Conservation (phyloP, 371 early-diverging fungal species). For the Batkoa obscura region DNA sequence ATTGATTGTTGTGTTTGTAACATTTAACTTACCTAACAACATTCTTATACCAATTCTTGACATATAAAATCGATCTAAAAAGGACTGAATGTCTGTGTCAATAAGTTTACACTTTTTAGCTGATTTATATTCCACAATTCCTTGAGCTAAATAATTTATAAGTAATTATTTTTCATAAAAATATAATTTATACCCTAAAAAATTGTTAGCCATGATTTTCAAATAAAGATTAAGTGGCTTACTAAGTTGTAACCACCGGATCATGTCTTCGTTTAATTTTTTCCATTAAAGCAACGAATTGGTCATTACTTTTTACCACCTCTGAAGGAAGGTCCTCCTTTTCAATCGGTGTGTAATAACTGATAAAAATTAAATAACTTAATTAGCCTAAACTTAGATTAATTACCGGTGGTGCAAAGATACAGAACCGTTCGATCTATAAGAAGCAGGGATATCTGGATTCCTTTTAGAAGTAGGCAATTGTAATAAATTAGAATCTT, state of each 20-base stretch:
- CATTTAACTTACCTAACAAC: conserved; percentile 54
- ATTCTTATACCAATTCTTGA: conserved; percentile 96
- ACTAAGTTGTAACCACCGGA: conserved; percentile 78
- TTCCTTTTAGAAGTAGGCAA: conserved; percentile 1
- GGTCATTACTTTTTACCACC: conserved; percentile 50
- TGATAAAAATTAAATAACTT: conserved; percentile 7
- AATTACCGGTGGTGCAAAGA: conserved; percentile 6
- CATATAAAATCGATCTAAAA: conserved; percentile 91
- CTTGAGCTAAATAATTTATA: conserved; percentile 40
- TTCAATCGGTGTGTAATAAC: conserved; percentile 36
- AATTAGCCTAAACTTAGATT: conserved; percentile 4
- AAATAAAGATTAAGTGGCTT: conserved; percentile 9
- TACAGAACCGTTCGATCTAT: neutral
- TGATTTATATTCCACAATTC: conserved; percentile 81
- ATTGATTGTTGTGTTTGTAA: neutral
- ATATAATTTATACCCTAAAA: neutral
- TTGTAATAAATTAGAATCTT: neutral
- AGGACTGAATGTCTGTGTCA: conserved; percentile 71
- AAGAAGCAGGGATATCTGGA: conserved; percentile 1
- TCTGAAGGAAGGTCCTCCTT: conserved; percentile 44
- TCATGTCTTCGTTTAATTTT: conserved; percentile 83
- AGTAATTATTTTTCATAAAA: neutral
- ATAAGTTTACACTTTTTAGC: conserved; percentile 28
- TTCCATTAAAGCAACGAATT: conserved; percentile 71
- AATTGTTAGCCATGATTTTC: neutral